Evolutionary conservation across 1,284 basidiomycete species (phyloP), one percentile per base, ranked within the genome.

Genomic region (Grifola frondosa): DNA sequence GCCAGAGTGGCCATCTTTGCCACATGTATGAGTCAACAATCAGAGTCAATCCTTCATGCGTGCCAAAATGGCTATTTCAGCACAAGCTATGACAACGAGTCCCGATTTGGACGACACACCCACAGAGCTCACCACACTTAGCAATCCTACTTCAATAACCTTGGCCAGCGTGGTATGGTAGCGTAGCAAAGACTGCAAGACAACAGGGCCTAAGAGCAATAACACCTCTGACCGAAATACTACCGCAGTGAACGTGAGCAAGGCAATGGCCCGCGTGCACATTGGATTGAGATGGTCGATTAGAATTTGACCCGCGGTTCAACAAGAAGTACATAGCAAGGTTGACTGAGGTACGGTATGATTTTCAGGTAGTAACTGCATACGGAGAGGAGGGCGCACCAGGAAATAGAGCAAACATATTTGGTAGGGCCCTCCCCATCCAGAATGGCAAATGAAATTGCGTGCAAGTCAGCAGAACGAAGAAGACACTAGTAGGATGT

Each of bases 381-480:
- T n/a, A n/a, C n/a, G n/a, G n/a, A n/a, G n/a, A n/a, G n/a, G n/a
- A 26, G 16, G n/a, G 60, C 77, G 39, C 52, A 94, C 91, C 85
- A 39, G 84, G 80, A 8, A 88, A 73, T 15, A 96, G 70, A 4
- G 93, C 93, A 50, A 94, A 82, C 80, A 94, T 95, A 64, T 99
- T 99, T 0, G 96, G 95, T 12, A 97, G 69, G 0, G 96, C 97
- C 34, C 96, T 73, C 4, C 92, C 83, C 67, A 91, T 88, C 85
- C 93, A 99, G 65, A 93, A 99, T 4, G 85, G 83, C 10, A 94
- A 65, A 63, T 98, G 96, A 61, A 97, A 98, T 62, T 97, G 93
- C 0, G 81, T 80, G 46, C 83, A 77, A 2, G 84, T 83, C 17
- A 97, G 60, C 0, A 92, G 45, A 1, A 80, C 63, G 61, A 87